These are phyloP conservation scores for Fragaria vesca DNA, from an alignment of 306 rosid genomes.

Conservation along the genomic window DNA sequence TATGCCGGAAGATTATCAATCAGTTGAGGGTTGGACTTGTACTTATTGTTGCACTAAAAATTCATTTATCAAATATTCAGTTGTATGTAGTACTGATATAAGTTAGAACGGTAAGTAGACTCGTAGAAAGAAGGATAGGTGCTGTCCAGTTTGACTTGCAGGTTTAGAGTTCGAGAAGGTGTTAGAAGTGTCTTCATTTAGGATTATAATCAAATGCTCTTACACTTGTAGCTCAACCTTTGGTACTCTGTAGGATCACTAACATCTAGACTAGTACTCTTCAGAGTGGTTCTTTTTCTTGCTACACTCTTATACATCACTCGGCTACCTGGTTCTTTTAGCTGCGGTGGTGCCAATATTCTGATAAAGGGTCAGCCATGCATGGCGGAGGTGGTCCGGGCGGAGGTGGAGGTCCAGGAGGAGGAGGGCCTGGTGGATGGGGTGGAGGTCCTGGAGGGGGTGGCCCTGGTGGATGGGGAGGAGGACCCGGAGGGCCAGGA, in stretches of 20 bases:
- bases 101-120: slow-evolving; percentile 34
- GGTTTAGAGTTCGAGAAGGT: slow-evolving; percentile 13
- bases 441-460: slow-evolving; percentile 3
- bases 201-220: background rate
- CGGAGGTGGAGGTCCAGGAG: slow-evolving; percentile 19
- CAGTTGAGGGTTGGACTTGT: background rate
- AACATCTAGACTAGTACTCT: too few relatives aligned
- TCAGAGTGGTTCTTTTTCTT: slow-evolving; percentile 7
- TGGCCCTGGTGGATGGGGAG: background rate
- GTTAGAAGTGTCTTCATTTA: background rate
- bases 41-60: background rate
- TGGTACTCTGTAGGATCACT: background rate
- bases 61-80: background rate
- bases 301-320: background rate
- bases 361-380: slow-evolving; percentile 31
- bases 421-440: slow-evolving; percentile 18
- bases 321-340: background rate
- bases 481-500: background rate
- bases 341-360: background rate
- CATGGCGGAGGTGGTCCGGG: slow-evolving; percentile 28
- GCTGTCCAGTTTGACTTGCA: slow-evolving; percentile 32
- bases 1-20: background rate
- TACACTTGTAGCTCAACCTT: background rate
- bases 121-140: slow-evolving; percentile 7
- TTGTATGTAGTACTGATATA: background rate